Base-by-base conservation (phyloP, 345 rosid genomes). In the Lepidium sativum region DNA sequence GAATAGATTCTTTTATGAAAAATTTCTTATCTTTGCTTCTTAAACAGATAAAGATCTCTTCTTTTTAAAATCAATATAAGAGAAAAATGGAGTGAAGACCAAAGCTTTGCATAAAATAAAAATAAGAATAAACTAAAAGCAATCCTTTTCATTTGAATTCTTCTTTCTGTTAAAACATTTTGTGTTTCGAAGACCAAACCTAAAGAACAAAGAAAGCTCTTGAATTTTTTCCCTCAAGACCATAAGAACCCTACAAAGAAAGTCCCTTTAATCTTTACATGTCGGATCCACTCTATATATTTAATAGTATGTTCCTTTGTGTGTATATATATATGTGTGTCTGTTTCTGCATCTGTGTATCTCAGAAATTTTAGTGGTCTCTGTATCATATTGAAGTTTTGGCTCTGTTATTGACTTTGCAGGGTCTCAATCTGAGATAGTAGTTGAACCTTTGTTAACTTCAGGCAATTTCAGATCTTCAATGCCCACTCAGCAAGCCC, bases 361-460 rank as follows among this genome's bases (percentile, higher is more conserved):
- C 60, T 61, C 31, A 23, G 29, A 1, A 39, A 0, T 15, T 54
- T 25, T 67, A 1, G 9, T 65, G 2, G 12, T 38, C 64, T 54
- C 4, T 66, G 25, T 50, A 65, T 23, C 60, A 23, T 8, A 29
- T 60, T 56, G 21, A 20, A 20, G 60, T 11, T 33, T 33, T 38
- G 15, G n/a, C 37, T 29, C 41, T 51, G 42, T 23, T 42, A 71
- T 32, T 76, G 45, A 65, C 55, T 21, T 65, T 72, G 78, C 79
- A 88, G 94, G 76, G 77, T 50, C 65, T 56, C 78, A 67, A 49
- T 75, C 72, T 12, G 73, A 77, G 34, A 80, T 77, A n/a, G 79
- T 79, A 18, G 42, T 77, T 25, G 75, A 80, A 71, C 80, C 87
- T 70, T 12, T 81, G 13, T 61, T 74, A 67, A 75, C 78, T 69